phyloP scores from a whole-genome alignment of 1,139 yeast genomes.

The Candida buenavistaensis region DNA sequence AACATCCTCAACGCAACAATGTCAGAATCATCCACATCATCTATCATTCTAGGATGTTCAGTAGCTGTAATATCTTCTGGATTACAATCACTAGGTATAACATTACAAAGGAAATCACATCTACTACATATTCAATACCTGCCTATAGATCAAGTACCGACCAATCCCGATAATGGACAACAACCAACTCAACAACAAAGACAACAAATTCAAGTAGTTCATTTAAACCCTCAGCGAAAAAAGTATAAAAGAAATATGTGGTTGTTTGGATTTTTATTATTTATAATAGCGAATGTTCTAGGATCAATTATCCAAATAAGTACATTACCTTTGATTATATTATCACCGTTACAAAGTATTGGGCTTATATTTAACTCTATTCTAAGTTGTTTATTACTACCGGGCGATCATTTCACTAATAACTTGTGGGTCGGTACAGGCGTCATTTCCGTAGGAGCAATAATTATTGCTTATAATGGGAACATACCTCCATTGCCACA shows the following conservation, averaged over 20 bases:
- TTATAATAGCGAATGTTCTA: conserved; percentile 70
- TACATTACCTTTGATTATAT: conserved; percentile 75
- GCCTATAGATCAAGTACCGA: conserved; percentile 23
- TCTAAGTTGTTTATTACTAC: conserved; percentile 65
- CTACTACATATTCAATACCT: conserved; percentile 25
- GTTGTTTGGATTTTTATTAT: conserved; percentile 72
- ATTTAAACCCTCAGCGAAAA: conserved; percentile 27
- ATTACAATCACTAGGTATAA: conserved; percentile 78
- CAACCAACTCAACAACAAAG: conserved; percentile 12
- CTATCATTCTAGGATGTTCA: conserved; percentile 57
- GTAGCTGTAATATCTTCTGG: conserved; percentile 82
- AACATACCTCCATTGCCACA: conserved; percentile 21
- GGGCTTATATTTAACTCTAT: conserved; percentile 82
- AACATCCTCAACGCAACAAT: too few species aligned
- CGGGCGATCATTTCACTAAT: conserved; percentile 66
- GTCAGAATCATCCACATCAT: conserved; percentile 15
- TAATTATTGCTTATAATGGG: conserved; percentile 78
- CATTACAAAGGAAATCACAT: conserved; percentile 82
- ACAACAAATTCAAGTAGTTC: conserved; percentile 8
- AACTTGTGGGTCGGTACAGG: conserved; percentile 64
- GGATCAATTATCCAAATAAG: conserved; percentile 86
- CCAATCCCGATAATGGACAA: neutral
- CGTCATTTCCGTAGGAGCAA: conserved; percentile 72
- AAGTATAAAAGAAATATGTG: conserved; percentile 62
- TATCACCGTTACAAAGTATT: conserved; percentile 83